Conservation (phyloP, 306 rosid genomes). For the Dicorynia guianensis region DNA sequence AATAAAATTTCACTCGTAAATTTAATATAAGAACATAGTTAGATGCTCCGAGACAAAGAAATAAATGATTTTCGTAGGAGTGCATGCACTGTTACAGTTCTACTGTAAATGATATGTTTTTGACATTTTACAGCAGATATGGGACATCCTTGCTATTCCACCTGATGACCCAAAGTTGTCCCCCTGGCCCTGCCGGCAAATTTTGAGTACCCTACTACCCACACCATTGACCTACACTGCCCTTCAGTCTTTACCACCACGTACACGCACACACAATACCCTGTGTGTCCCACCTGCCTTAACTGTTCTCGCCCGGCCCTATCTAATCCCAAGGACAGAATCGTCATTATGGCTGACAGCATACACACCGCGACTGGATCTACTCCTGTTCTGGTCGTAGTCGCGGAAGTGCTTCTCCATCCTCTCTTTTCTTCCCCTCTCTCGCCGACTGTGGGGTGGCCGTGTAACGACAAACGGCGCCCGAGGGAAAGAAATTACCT, state of each 20-base stretch:
- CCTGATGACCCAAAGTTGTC: too few species aligned
- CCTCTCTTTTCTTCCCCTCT: slow-evolving; percentile 4
- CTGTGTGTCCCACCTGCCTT: slow-evolving; percentile 34
- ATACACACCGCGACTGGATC: not conserved
- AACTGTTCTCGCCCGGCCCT: slow-evolving; percentile 9
- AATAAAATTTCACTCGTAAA: too few species aligned
- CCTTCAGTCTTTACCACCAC: not conserved
- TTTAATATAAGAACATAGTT: too few species aligned
- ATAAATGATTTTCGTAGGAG: too few species aligned
- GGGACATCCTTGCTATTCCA: too few species aligned
- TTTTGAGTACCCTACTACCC: slow-evolving; percentile 42
- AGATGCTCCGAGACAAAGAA: too few species aligned
- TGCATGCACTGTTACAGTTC: too few species aligned
- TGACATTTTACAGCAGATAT: too few species aligned
- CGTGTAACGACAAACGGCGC: slow-evolving; percentile 40
- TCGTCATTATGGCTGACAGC: slow-evolving; percentile 36
- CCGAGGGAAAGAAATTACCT: not conserved
- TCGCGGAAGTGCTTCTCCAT: slow-evolving; percentile 44
- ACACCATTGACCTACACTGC: slow-evolving; percentile 1
- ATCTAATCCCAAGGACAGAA: slow-evolving; percentile 35
- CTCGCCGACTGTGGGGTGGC: slow-evolving; percentile 47
- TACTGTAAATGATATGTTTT: too few species aligned
- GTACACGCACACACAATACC: slow-evolving; percentile 22
- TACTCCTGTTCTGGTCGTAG: not conserved
- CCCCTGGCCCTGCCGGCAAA: slow-evolving; percentile 35